phyloP scores from a whole-genome alignment of 2,329 filamentous ascomycete genomes.

The Emmonsiellopsis sp. region DNA sequence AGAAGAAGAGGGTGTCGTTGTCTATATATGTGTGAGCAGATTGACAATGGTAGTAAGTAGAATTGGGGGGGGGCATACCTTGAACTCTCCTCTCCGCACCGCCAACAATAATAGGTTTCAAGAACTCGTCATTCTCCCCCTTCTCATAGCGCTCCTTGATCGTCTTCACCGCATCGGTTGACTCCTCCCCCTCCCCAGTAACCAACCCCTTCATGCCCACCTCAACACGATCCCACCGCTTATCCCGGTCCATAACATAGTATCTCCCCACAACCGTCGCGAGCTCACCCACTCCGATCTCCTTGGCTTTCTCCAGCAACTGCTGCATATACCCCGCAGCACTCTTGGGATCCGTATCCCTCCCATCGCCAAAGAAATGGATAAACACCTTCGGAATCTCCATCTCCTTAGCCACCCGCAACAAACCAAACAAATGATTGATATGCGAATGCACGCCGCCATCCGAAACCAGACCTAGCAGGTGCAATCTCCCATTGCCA shows the following conservation, averaged over 20 bases:
- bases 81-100: constrained; percentile 79
- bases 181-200: constrained; percentile 71
- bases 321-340: constrained; percentile 80
- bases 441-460: constrained; percentile 97
- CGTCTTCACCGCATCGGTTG: constrained; percentile 73
- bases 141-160: constrained; percentile 82
- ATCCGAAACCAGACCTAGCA: constrained; percentile 86
- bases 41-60: background rate
- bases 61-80: constrained; percentile 42
- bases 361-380: constrained; percentile 97
- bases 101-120: constrained; percentile 93
- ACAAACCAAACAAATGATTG: constrained; percentile 77
- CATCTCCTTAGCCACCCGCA: constrained; percentile 82
- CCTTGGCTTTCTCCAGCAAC: constrained; percentile 68
- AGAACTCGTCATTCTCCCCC: constrained; percentile 90
- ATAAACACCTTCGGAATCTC: constrained; percentile 88
- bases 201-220: constrained; percentile 80
- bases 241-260: constrained; percentile 99
- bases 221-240: constrained; percentile 95
- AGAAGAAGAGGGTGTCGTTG: constrained; percentile 94
- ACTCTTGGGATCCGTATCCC: constrained; percentile 96
- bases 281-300: constrained; percentile 78
- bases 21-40: constrained; percentile 44
- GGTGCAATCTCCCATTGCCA: constrained; percentile 83
- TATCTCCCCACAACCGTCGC: constrained; percentile 92